Evolutionary conservation across 176 grass and related monocot species (phyloP).

Genomic region (Ananas comosus): DNA sequence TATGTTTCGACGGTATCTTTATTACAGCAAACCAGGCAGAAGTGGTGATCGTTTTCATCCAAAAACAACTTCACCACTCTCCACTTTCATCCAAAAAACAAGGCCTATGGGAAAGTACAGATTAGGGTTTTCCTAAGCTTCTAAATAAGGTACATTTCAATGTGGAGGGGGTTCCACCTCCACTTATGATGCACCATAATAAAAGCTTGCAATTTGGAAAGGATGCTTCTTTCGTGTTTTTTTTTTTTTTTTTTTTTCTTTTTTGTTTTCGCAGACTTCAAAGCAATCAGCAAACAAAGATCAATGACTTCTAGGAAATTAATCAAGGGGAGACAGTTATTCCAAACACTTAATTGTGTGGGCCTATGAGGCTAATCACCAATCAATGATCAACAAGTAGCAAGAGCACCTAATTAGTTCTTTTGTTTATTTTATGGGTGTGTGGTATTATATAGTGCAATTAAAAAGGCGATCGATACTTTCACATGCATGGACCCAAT

Average conservation of each 20-base stretch:
- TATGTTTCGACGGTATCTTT: too few species aligned
- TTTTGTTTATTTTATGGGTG: neutral
- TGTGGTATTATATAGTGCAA: neutral
- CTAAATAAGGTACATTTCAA: neutral
- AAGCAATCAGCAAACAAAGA: too few species aligned
- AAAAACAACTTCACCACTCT: too few species aligned
- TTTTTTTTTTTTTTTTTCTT: too few species aligned
- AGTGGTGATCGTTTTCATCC: too few species aligned
- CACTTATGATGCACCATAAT: too few species aligned
- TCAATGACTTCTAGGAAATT: neutral
- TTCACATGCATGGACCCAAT: neutral
- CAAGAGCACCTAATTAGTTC: neutral
- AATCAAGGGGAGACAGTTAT: slow-evolving; percentile 26
- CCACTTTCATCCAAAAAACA: neutral
- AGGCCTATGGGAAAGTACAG: neutral
- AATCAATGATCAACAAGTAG: slow-evolving; percentile 50
- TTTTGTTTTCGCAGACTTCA: too few species aligned
- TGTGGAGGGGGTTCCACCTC: neutral
- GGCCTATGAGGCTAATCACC: slow-evolving; percentile 17
- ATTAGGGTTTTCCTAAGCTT: neutral
- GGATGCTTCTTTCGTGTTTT: too few species aligned
- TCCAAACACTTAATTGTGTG: slow-evolving; percentile 23
- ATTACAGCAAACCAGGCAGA: too few species aligned
- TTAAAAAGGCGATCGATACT: too few species aligned
- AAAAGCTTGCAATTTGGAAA: too few species aligned